These are phyloP conservation scores for Diplodia sapinea DNA, from an alignment of 2,329 filamentous ascomycete genomes.

Conservation along the genomic window DNA sequence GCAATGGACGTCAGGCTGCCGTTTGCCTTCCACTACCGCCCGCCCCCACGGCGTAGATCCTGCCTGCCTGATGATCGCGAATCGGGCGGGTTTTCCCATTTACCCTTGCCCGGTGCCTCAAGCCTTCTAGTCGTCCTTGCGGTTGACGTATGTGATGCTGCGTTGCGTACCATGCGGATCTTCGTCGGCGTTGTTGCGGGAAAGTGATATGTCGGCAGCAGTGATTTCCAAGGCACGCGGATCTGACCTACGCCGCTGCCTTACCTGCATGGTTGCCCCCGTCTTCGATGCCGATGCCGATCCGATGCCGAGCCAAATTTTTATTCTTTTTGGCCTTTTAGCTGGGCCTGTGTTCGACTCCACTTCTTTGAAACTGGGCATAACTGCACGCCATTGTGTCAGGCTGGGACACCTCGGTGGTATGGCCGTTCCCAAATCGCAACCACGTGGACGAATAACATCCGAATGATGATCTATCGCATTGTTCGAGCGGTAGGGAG, in stretches of 20 bases:
- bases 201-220: conserved; percentile 9
- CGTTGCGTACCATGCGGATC: background rate
- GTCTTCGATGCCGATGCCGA: background rate
- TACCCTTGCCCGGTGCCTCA: background rate
- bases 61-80: background rate
- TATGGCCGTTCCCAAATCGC: background rate
- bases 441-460: conserved; percentile 23
- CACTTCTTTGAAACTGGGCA: conserved; percentile 23
- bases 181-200: background rate
- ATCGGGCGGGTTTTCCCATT: background rate
- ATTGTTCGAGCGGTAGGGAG: conserved; percentile 1
- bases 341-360: conserved; percentile 1
- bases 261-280: background rate
- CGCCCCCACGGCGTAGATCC: background rate
- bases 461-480: conserved; percentile 12
- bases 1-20: background rate
- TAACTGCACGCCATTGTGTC: conserved; percentile 7
- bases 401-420: background rate
- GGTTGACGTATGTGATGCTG: conserved; percentile 5
- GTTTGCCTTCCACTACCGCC: background rate
- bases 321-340: background rate
- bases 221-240: background rate
- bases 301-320: background rate
- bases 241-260: background rate
- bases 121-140: background rate